Conservation (phyloP, 164 flowering plant species). For the Chimonanthus salicifolius region DNA sequence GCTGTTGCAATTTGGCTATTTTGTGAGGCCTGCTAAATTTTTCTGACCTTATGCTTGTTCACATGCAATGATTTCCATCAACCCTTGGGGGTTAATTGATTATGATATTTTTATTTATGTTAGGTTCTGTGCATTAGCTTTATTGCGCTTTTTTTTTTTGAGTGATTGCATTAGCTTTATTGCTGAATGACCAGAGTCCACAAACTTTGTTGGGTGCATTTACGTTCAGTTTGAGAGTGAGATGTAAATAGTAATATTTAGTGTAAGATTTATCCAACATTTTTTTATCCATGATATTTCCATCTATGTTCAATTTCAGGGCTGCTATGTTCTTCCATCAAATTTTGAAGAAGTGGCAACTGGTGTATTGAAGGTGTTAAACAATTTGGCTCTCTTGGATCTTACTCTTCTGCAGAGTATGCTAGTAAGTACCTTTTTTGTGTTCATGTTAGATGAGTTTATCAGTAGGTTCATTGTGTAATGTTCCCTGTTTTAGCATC, state of each 20-base stretch:
- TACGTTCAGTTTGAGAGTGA: background rate
- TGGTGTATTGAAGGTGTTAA: slow-evolving; percentile 85
- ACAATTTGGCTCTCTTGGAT: slow-evolving; percentile 80
- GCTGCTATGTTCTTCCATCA: slow-evolving; percentile 71
- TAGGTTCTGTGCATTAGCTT: background rate
- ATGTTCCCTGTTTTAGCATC: background rate
- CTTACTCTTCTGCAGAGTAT: slow-evolving; percentile 63
- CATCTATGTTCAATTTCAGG: slow-evolving; percentile 33
- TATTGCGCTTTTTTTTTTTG: too few relatives aligned
- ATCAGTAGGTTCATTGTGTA: background rate
- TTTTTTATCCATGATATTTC: background rate
- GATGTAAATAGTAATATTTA: background rate
- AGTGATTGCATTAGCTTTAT: background rate
- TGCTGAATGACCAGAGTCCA: background rate
- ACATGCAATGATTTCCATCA: background rate
- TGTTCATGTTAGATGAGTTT: background rate
- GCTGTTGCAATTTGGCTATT: background rate
- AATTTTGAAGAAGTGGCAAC: slow-evolving; percentile 95
- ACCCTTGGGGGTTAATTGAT: background rate
- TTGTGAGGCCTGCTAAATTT: background rate
- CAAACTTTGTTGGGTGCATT: background rate
- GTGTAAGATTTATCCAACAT: background rate
- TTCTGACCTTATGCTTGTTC: background rate
- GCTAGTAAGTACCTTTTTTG: slow-evolving; percentile 57
- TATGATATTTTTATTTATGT: too few relatives aligned